These are phyloP conservation scores for Hygrophila difformis DNA, from an alignment of 257 asterid species.

Conservation along the genomic window DNA sequence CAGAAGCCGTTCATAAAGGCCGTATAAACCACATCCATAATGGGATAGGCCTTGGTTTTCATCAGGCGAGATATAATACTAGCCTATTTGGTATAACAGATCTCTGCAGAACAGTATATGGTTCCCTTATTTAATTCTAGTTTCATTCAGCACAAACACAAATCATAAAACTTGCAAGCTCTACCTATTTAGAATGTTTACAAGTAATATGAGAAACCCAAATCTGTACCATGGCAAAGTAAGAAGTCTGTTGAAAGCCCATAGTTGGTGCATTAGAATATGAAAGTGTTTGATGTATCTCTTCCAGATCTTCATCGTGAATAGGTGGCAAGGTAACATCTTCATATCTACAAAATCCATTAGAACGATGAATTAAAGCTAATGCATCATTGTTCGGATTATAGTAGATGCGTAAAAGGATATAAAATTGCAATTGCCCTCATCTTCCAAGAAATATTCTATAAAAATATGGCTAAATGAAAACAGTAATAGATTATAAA, in stretches of 20 bases:
- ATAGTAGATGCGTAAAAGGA: background rate
- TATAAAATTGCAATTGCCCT: constrained; percentile 3
- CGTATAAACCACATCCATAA: background rate
- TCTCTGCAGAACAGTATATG: too few relatives aligned
- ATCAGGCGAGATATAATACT: constrained; percentile 8
- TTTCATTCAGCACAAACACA: constrained; percentile 4
- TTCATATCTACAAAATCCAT: constrained; percentile 34
- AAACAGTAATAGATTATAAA: background rate
- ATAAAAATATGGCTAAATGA: background rate
- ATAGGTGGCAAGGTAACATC: constrained; percentile 56
- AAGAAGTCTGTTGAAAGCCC: constrained; percentile 60
- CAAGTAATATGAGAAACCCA: constrained; percentile 6
- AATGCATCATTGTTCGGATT: too few relatives aligned
- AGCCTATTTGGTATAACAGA: too few relatives aligned
- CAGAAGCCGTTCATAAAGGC: too few relatives aligned
- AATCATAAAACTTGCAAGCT: too few relatives aligned
- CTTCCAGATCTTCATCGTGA: constrained; percentile 47
- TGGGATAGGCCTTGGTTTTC: constrained; percentile 1
- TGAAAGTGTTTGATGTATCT: constrained; percentile 40
- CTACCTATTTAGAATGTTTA: background rate
- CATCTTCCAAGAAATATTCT: too few relatives aligned
- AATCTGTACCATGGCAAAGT: constrained; percentile 54
- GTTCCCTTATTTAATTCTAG: too few relatives aligned
- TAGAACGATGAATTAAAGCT: background rate
- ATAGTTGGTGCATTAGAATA: constrained; percentile 32